Evolutionary conservation across 495 filamentous ascomycete genomes (phyloP).

Genomic region (Penicillium egyptiacum): DNA sequence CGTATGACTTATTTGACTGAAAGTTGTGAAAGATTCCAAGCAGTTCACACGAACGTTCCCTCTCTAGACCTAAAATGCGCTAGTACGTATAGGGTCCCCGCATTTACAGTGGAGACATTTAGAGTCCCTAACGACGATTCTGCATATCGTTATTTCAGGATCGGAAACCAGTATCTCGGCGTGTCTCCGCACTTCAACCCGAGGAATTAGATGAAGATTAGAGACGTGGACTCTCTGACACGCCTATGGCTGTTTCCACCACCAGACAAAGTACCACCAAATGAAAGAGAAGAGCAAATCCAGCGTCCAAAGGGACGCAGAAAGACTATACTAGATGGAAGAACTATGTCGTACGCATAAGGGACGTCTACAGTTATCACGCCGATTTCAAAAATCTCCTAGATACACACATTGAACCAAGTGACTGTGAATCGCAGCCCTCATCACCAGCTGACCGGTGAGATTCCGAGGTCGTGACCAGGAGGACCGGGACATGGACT

Average conservation of each 20-base stretch:
- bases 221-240: neutral
- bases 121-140: no score
- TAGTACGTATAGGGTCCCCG: neutral
- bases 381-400: neutral
- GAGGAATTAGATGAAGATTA: neutral
- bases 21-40: neutral
- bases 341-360: no score
- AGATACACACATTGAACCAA: neutral
- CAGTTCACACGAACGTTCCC: neutral
- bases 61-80: neutral
- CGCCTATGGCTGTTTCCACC: neutral
- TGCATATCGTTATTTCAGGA: no score
- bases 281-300: neutral
- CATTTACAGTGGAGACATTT: neutral
- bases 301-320: neutral
- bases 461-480: neutral
- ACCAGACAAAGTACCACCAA: neutral
- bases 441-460: neutral
- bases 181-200: neutral
- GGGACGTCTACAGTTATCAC: neutral
- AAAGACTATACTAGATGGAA: neutral
- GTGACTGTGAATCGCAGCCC: neutral
- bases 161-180: neutral
- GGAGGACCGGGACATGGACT: neutral
- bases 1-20: neutral